phyloP scores from a whole-genome alignment of 2,329 filamentous ascomycete genomes.

The Ascochyta koolunga region DNA sequence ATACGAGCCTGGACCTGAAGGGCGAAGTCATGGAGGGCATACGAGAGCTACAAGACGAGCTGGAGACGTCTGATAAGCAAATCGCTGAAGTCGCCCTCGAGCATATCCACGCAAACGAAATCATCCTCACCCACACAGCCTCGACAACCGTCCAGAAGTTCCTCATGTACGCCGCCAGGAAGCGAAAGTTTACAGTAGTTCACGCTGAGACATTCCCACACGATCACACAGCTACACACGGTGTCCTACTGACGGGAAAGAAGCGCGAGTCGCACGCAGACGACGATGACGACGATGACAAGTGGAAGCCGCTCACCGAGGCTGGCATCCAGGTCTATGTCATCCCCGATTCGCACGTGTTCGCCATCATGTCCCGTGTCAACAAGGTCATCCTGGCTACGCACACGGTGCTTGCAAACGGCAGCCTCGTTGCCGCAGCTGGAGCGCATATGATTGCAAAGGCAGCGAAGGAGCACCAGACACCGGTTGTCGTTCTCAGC shows the following conservation, averaged over 20 bases:
- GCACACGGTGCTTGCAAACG: constrained; percentile 85
- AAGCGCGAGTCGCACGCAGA: constrained; percentile 52
- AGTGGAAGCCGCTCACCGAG: constrained; percentile 78
- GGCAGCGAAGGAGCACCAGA: constrained; percentile 80
- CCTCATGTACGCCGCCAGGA: constrained; percentile 82
- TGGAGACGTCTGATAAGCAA: constrained; percentile 90
- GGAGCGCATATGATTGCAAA: constrained; percentile 85
- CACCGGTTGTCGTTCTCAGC: constrained; percentile 85
- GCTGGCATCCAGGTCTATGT: constrained; percentile 83
- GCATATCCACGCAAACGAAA: constrained; percentile 91
- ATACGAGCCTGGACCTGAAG: constrained; percentile 70
- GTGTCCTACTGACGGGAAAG: constrained; percentile 63
- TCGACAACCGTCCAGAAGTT: constrained; percentile 89
- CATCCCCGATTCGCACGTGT: constrained; percentile 83
- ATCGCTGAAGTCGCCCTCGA: constrained; percentile 88
- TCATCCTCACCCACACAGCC: constrained; percentile 87
- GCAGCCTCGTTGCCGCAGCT: constrained; percentile 80
- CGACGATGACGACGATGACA: constrained; percentile 59
- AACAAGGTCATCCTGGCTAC: constrained; percentile 94
- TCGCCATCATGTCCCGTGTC: constrained; percentile 92
- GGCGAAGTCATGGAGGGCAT: constrained; percentile 94
- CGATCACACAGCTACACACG: constrained; percentile 68
- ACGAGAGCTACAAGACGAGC: constrained; percentile 93
- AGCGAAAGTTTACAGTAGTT: constrained; percentile 90
- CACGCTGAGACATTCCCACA: constrained; percentile 77